A percentile compares a stretch with the other conserved stretches of the same genome.
phyloP scores from a whole-genome alignment of 202 grass and related monocot genomes.

The Schoenoplectus tabernaemontani region DNA sequence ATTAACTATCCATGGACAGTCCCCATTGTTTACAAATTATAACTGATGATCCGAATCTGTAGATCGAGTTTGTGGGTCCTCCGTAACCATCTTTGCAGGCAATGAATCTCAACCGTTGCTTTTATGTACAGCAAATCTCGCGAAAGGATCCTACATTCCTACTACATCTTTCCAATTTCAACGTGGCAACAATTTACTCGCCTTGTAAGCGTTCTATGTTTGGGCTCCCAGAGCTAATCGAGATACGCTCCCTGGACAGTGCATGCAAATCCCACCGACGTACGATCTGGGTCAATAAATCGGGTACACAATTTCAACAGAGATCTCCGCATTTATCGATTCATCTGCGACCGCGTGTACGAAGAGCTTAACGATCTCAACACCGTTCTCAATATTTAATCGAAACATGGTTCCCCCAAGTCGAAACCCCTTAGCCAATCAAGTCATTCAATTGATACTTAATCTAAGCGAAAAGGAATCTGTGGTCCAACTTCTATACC shows the following conservation, averaged over 20 bases:
- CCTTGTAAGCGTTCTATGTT: neutral
- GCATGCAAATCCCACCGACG: slow-evolving; percentile 7
- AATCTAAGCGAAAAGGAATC: neutral
- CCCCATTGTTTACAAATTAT: too few species aligned
- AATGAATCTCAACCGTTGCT: too few species aligned
- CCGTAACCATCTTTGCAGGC: too few species aligned
- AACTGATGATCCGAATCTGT: too few species aligned
- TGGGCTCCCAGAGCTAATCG: neutral
- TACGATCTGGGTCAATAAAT: neutral
- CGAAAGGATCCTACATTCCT: neutral
- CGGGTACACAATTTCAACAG: neutral
- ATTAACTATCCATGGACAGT: too few species aligned
- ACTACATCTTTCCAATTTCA: neutral
- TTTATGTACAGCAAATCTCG: neutral
- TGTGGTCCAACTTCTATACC: neutral
- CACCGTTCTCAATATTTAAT: neutral
- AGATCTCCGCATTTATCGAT: neutral
- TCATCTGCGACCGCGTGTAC: neutral
- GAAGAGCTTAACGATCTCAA: neutral
- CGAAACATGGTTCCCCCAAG: neutral
- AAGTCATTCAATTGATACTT: neutral
- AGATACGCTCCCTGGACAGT: neutral
- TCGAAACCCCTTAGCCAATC: neutral
- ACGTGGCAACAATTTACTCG: neutral
- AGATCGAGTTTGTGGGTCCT: too few species aligned